A percentile compares a stretch with the other conserved stretches of the same genome.
Conservation (phyloP, 2,329 filamentous ascomycete species). For the Stachybotrys chlorohalonatus region DNA sequence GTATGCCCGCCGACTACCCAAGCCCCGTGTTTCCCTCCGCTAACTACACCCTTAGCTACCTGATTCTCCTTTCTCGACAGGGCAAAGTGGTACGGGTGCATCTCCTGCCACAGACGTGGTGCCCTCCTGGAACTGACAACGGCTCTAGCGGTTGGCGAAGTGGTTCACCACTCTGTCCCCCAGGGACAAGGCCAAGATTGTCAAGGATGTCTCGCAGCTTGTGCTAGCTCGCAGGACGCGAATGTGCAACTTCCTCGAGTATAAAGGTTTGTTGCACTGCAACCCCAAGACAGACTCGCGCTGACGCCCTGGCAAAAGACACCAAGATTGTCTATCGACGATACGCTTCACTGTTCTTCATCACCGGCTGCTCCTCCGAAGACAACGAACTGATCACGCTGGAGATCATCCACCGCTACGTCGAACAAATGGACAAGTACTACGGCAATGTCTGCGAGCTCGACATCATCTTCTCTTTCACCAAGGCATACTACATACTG, state of each 20-base stretch:
- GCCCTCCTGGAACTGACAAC: constrained; percentile 7
- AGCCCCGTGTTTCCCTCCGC: constrained; percentile 10
- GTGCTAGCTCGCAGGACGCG: constrained; percentile 91
- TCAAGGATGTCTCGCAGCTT: constrained; percentile 98
- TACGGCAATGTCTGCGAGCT: constrained; percentile 99
- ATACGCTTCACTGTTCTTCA: constrained; percentile 98
- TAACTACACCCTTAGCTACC: constrained; percentile 54
- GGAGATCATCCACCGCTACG: constrained; percentile 97
- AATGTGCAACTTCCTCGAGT: constrained; percentile 99
- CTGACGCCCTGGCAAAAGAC: constrained; percentile 45
- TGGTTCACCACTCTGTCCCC: constrained; percentile 98
- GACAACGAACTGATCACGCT: constrained; percentile 98
- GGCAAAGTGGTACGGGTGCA: constrained; percentile 83
- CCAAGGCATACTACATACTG: constrained; percentile 98
- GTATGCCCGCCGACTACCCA: constrained; percentile 19
- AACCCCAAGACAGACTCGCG: neutral
- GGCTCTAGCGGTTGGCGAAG: constrained; percentile 80
- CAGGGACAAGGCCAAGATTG: constrained; percentile 98
- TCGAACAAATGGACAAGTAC: constrained; percentile 99
- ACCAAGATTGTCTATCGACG: constrained; percentile 98
- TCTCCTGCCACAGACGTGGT: neutral
- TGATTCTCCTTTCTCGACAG: constrained; percentile 95
- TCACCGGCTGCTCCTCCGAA: constrained; percentile 90
- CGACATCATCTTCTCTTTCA: constrained; percentile 99
- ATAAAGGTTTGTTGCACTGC: constrained; percentile 63